These are phyloP conservation scores for Kalmusia sp. DNA, from an alignment of 2,329 filamentous ascomycete genomes.

Conservation along the genomic window DNA sequence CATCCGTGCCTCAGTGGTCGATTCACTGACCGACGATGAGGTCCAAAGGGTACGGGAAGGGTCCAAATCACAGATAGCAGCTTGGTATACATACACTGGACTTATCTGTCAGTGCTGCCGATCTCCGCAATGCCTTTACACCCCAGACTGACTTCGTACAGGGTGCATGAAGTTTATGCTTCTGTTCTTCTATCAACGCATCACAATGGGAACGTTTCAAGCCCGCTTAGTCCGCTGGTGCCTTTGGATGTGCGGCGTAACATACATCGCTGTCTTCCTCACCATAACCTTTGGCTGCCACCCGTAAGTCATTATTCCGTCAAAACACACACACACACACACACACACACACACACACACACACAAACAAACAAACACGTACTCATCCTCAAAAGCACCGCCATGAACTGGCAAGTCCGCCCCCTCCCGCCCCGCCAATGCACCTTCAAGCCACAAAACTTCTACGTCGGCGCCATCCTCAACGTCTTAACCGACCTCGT, in stretches of 20 bases:
- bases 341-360: background rate
- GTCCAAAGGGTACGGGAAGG: background rate
- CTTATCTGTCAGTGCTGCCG: conserved; percentile 33
- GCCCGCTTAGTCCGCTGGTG: conserved; percentile 39
- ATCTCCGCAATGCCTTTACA: background rate
- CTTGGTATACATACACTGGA: conserved; percentile 36
- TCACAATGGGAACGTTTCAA: conserved; percentile 42
- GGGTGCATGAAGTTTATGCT: conserved; percentile 41
- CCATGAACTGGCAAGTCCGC: conserved; percentile 35
- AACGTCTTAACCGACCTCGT: conserved; percentile 44
- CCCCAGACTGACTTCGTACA: background rate
- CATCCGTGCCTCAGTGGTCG: background rate
- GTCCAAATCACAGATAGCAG: conserved; percentile 4
- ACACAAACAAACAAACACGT: background rate
- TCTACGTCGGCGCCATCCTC: conserved; percentile 35
- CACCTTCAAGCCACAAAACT: conserved; percentile 38
- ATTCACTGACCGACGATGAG: conserved; percentile 2
- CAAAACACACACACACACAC: background rate
- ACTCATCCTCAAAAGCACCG: conserved; percentile 6
- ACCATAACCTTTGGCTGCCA: conserved; percentile 39
- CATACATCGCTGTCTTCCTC: conserved; percentile 41
- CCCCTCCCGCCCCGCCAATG: conserved; percentile 35
- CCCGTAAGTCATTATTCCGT: conserved; percentile 14
- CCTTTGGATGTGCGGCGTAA: conserved; percentile 28
- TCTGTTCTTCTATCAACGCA: conserved; percentile 39